Conservation (phyloP, 2,329 filamentous ascomycete species). For the Calonectria pteridis region DNA sequence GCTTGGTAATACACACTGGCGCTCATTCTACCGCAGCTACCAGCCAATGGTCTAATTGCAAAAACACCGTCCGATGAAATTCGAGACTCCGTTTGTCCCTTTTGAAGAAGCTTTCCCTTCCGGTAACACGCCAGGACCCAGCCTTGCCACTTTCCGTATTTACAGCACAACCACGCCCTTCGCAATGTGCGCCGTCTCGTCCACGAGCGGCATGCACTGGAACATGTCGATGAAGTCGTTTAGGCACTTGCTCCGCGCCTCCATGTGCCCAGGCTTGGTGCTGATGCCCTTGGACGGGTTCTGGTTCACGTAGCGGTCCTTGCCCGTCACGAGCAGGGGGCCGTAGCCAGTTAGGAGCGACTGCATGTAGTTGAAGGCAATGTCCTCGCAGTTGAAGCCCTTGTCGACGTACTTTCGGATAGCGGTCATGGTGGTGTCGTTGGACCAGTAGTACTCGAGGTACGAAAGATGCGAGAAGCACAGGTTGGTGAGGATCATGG, state of each 20-base stretch:
- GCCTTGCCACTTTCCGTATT: background rate
- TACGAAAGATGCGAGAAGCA: constrained; percentile 52
- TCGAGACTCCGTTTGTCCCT: background rate
- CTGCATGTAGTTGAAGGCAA: constrained; percentile 52
- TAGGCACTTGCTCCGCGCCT: constrained; percentile 46
- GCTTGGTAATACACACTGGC: background rate
- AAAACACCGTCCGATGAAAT: background rate
- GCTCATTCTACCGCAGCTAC: background rate
- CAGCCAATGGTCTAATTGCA: background rate
- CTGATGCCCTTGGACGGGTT: constrained; percentile 46
- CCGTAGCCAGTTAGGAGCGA: constrained; percentile 48
- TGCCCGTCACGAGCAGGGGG: constrained; percentile 48
- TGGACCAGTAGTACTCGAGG: constrained; percentile 52
- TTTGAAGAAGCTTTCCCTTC: background rate
- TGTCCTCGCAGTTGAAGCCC: constrained; percentile 54
- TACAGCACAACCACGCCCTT: constrained; percentile 42
- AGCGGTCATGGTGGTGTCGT: constrained; percentile 39
- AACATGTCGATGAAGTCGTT: constrained; percentile 47
- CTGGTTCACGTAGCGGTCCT: constrained; percentile 41
- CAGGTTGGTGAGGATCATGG: constrained; percentile 52
- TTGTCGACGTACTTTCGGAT: constrained; percentile 51
- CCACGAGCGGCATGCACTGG: constrained; percentile 47
- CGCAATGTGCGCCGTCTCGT: constrained; percentile 43
- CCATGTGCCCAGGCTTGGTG: constrained; percentile 44
- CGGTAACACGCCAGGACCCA: background rate